Conservation (phyloP, 495 filamentous ascomycete species). For the Evernia prunastri region DNA sequence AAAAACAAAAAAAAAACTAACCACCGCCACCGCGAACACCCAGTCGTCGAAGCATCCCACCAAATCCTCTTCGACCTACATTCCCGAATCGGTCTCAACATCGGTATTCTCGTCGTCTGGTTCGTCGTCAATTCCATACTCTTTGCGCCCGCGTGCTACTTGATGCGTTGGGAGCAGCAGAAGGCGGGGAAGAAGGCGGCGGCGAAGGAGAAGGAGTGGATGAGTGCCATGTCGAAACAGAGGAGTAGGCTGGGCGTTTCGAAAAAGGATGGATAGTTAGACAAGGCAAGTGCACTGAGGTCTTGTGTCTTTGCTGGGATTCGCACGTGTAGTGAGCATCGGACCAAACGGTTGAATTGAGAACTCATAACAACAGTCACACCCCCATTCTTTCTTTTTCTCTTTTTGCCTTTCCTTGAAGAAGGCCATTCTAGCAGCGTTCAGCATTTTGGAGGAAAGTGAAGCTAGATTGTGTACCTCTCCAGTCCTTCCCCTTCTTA, state of each 20-base stretch:
- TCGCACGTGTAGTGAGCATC: not conserved
- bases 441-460: not conserved
- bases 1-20: not conserved
- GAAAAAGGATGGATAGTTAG: not conserved
- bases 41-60: constrained; percentile 53
- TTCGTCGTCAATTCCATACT: constrained; percentile 47
- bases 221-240: constrained; percentile 12
- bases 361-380: not conserved
- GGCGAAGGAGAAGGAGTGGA: constrained; percentile 6
- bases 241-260: constrained; percentile 9
- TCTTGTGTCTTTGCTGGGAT: not conserved
- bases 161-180: constrained; percentile 54
- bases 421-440: not conserved
- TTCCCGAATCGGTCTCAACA: constrained; percentile 56
- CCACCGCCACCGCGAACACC: not conserved
- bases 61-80: constrained; percentile 58
- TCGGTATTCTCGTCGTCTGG: constrained; percentile 61
- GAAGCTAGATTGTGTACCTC: not conserved
- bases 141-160: constrained; percentile 55
- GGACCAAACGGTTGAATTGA: not conserved
- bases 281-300: not conserved
- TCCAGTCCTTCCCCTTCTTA: not conserved
- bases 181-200: constrained; percentile 26
- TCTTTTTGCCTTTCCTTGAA: too few species aligned
- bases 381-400: too few species aligned